A percentile compares a stretch with the other conserved stretches of the same genome.
Evolutionary conservation across 2,329 filamentous ascomycete species (phyloP).

Genomic region (Raffaelea albimanens): DNA sequence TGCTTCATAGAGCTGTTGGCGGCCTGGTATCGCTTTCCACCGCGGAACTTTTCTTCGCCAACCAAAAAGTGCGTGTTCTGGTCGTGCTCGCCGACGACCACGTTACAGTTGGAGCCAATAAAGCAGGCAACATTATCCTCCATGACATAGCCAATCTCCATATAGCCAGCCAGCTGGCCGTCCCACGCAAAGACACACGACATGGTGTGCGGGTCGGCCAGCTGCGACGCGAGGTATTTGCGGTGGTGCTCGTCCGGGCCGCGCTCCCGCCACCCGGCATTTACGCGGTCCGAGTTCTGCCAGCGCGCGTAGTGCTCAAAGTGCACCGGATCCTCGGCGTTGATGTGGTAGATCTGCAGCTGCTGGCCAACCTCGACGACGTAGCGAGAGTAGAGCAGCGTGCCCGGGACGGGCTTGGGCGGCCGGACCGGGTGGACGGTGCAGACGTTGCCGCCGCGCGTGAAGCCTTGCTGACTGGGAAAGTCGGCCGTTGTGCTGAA

Average conservation of each 20-base stretch:
- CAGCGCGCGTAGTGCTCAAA: conserved; percentile 54
- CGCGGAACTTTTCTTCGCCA: conserved; percentile 49
- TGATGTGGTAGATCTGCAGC: conserved; percentile 59
- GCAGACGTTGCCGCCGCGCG: conserved; percentile 26
- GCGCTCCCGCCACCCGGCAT: conserved; percentile 71
- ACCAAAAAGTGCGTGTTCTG: conserved; percentile 50
- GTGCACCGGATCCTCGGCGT: conserved; percentile 54
- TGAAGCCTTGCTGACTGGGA: conserved; percentile 27
- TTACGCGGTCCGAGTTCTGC: conserved; percentile 78
- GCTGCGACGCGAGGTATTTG: conserved; percentile 58
- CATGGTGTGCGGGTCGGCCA: conserved; percentile 63
- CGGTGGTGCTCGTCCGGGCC: conserved; percentile 67
- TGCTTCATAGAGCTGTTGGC: conserved; percentile 56
- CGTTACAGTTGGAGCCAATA: conserved; percentile 40
- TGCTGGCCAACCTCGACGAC: conserved; percentile 66
- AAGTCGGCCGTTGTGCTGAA: conserved; percentile 18
- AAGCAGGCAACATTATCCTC: conserved; percentile 40
- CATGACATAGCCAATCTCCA: conserved; percentile 69
- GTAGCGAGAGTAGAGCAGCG: conserved; percentile 68
- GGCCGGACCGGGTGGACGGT: conserved; percentile 56
- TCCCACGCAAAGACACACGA: conserved; percentile 64
- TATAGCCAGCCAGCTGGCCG: conserved; percentile 64
- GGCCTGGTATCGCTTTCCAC: conserved; percentile 49
- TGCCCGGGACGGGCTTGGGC: conserved; percentile 60
- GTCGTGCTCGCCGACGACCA: conserved; percentile 40